Evolutionary conservation across 2,329 filamentous ascomycete species (phyloP).

Genomic region (Nemania sp.): DNA sequence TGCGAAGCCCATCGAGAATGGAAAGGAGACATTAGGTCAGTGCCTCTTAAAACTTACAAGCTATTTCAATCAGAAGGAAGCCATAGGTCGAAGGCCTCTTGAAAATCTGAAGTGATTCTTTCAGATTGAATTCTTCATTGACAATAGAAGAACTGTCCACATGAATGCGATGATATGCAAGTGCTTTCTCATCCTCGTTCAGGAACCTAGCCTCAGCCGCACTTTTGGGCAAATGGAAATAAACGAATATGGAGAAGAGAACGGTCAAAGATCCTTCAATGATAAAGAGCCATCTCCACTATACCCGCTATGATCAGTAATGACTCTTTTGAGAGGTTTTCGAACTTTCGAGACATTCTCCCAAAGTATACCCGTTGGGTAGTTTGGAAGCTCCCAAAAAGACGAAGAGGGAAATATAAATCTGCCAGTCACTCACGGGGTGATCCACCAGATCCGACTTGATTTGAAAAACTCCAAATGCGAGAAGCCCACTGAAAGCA

Average conservation of each 20-base stretch:
- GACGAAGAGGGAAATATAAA: no score
- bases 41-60: conserved; percentile 15
- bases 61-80: conserved; percentile 57
- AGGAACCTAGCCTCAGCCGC: conserved; percentile 68
- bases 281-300: conserved; percentile 57
- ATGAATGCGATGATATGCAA: conserved; percentile 74
- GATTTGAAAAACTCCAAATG: conserved; percentile 55
- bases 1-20: not conserved
- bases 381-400: no score
- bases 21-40: not conserved
- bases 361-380: no score
- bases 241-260: conserved; percentile 65
- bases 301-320: no score
- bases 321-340: no score
- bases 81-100: conserved; percentile 51
- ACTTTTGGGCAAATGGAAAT: conserved; percentile 68
- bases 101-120: conserved; percentile 57
- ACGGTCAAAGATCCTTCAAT: conserved; percentile 60
- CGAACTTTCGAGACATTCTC: no score
- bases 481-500: conserved; percentile 52
- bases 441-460: conserved; percentile 41
- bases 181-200: conserved; percentile 63
- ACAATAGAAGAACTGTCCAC: conserved; percentile 71
- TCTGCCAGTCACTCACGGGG: no score
- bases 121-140: conserved; percentile 55